These are phyloP conservation scores for Pythium brachiatum DNA, from an alignment of 352 stramenopile species.

Conservation along the genomic window DNA sequence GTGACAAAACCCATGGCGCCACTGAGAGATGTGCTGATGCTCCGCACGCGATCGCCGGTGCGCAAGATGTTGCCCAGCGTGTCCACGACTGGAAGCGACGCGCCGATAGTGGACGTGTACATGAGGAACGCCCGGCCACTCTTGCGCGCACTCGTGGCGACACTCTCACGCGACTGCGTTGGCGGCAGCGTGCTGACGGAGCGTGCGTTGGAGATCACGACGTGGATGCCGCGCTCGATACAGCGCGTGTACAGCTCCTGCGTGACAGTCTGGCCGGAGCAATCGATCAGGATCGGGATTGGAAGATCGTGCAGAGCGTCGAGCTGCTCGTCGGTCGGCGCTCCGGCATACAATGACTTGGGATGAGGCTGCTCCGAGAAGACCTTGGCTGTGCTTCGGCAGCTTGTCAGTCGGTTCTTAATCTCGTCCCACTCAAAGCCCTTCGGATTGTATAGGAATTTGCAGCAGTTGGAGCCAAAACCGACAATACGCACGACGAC, in stretches of 20 bases:
- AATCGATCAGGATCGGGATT: slow-evolving; percentile 72
- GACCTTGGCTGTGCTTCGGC: slow-evolving; percentile 33
- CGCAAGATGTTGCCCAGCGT: slow-evolving; percentile 74
- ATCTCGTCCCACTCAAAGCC: slow-evolving; percentile 56
- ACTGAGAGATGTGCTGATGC: slow-evolving; percentile 62
- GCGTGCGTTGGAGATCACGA: slow-evolving; percentile 66
- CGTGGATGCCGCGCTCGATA: slow-evolving; percentile 67
- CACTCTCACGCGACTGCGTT: slow-evolving; percentile 56
- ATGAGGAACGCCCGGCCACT: slow-evolving; percentile 67
- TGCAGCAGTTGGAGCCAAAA: slow-evolving; percentile 60
- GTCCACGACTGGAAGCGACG: slow-evolving; percentile 67
- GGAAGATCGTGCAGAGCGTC: slow-evolving; percentile 64
- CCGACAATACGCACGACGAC: slow-evolving; percentile 63
- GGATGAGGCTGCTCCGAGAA: slow-evolving; percentile 22
- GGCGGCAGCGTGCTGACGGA: slow-evolving; percentile 51
- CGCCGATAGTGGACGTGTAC: slow-evolving; percentile 77
- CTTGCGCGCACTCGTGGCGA: slow-evolving; percentile 31
- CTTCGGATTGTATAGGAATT: slow-evolving; percentile 53
- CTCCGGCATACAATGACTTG: slow-evolving; percentile 30
- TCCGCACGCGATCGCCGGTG: slow-evolving; percentile 59
- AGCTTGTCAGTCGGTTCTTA: slow-evolving; percentile 35
- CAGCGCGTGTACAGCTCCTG: slow-evolving; percentile 56
- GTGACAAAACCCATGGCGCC: slow-evolving; percentile 74
- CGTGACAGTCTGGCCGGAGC: slow-evolving; percentile 52
- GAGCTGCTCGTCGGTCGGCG: slow-evolving; percentile 47